phyloP scores from a whole-genome alignment of 345 rosid species.

The Acer saccharum region DNA sequence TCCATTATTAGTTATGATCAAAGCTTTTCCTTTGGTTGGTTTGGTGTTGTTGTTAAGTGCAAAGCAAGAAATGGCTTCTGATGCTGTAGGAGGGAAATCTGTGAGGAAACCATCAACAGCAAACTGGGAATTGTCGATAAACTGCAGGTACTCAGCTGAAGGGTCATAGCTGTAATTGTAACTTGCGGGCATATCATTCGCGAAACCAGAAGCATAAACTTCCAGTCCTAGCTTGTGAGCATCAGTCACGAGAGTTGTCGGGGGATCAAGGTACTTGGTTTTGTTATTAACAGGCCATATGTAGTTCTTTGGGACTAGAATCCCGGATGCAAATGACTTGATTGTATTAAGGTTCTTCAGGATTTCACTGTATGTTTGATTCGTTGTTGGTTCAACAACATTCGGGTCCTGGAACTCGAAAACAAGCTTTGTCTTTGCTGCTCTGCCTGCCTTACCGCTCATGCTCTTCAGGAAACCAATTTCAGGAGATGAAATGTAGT shows the following conservation, averaged over 20 bases:
- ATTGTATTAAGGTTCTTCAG: slow-evolving; percentile 50
- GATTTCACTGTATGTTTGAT: slow-evolving; percentile 52
- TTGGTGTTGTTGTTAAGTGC: slow-evolving; percentile 33
- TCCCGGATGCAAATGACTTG: slow-evolving; percentile 71
- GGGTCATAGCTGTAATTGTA: slow-evolving; percentile 80
- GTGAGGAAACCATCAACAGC: slow-evolving; percentile 82
- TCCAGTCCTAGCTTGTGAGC: slow-evolving; percentile 78
- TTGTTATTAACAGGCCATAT: slow-evolving; percentile 55
- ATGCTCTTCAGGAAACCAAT: slow-evolving; percentile 72
- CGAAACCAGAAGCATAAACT: slow-evolving; percentile 76
- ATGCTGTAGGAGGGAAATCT: slow-evolving; percentile 84
- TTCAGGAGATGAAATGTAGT: slow-evolving; percentile 73
- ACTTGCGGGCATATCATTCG: slow-evolving; percentile 57
- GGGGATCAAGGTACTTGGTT: slow-evolving; percentile 50
- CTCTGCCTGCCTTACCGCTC: slow-evolving; percentile 40
- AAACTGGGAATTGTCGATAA: slow-evolving; percentile 53
- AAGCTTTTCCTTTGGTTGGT: slow-evolving; percentile 33
- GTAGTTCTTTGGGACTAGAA: slow-evolving; percentile 76
- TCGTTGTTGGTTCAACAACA: slow-evolving; percentile 68
- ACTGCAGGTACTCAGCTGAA: slow-evolving; percentile 62
- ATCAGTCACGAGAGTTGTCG: slow-evolving; percentile 69
- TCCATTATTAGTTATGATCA: slow-evolving; percentile 78
- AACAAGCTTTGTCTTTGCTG: slow-evolving; percentile 49
- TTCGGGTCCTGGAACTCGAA: slow-evolving; percentile 39
- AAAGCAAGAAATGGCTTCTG: slow-evolving; percentile 70